Base-by-base conservation (phyloP, 176 grass and related monocot species). In the Cocos nucifera region DNA sequence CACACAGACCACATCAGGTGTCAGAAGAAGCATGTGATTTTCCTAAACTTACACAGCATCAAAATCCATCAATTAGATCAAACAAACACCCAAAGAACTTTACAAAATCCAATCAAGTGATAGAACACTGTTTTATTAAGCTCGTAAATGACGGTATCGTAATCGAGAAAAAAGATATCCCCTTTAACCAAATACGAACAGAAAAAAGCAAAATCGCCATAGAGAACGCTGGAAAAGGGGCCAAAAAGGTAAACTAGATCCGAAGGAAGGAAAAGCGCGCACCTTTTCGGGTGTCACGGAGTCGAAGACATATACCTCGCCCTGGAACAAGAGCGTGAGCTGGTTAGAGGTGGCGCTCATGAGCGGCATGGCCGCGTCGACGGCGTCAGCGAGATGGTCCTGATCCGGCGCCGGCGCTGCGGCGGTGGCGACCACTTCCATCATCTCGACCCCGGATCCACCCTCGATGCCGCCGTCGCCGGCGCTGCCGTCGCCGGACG, bases 291-390 rank as follows among this genome's bases (percentile, higher is more conserved):
- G 80, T 5, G 92, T 87, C 65, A 96, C 81, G 19, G 83, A 90
- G 59, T 96, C 92, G 83, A 97, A 97, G 51, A 97, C 87, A 69
- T 88, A 97, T 17, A 97, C 83, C 81, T 97, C 86, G 61, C 92
- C 92, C 73, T 97, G 87, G 81, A 97, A 97, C 64, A 91, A 69
- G 55, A 97, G 83, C 50, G 87, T 97, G 25, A 97, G 59, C 81
- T 97, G 92, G 78, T 88, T 91, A 19, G 78, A 80, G 65, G 15
- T 77, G 17, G 51, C 72, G 50, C 48, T 51, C 27, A 69, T 66
- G 22, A 82, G 66, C 6, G 79, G 79, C 44, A 65, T 22, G 49
- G 79, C 50, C 3, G 92, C 27, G 51, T 85, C 65, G 28, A 70
- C 62, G 20, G 76, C 74, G 32, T 82, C 75, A 27, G 73, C 28